Evolutionary conservation across 768 basidiomycete genomes (phyloP), one percentile per base, ranked within the genome.

Genomic region (Collybia sp.): DNA sequence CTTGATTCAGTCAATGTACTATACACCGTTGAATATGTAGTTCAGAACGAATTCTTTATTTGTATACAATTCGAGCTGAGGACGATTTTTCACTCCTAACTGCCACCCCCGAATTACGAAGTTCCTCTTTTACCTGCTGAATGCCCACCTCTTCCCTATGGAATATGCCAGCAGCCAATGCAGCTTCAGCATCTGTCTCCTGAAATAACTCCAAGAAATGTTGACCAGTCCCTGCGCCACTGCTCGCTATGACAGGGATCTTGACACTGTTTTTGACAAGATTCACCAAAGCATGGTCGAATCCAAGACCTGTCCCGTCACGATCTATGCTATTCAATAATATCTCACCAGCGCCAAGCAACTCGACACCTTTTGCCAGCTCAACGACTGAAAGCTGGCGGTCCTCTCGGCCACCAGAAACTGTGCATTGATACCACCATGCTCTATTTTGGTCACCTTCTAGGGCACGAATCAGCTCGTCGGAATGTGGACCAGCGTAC

Each of bases 351-450:
- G 96, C 94, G 3, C 96, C 96, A 12, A 99, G 79, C 34, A 62
- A 62, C 62, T 96, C 92, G n/a, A 84, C 92, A 11, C 95, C 96
- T 47, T 80, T 72, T 13, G 88, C 91, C n/a, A 99, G 81, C 65
- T 98, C 84, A 16, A 91, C 81, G 36, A 83, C 95, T 12, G 95
- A 96, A 30, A 99, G 67, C 31, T 81, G 82, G 11, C 93, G 82
- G 17, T 72, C 53, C 61, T 93, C 88, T 25, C 96, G 83, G 12
- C 96, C 96, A 33, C 96, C 95, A 1, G 85, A 88, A 40, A 97
- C 88, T 10, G 96, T 98, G 65, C 96, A 98, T 61, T 94, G 93
- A 65, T 99, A 99, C 96, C 95, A 98, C 93, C 96, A 98, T 36
- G 82, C 85, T 59, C 80, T 83, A 36, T 80, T 83, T 44, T 74